Percentiles rank a stretch among this genome's conserved stretches.
These are phyloP conservation scores for Aspergillus funiculosus DNA, from an alignment of 495 filamentous ascomycete species.

Conservation along the genomic window DNA sequence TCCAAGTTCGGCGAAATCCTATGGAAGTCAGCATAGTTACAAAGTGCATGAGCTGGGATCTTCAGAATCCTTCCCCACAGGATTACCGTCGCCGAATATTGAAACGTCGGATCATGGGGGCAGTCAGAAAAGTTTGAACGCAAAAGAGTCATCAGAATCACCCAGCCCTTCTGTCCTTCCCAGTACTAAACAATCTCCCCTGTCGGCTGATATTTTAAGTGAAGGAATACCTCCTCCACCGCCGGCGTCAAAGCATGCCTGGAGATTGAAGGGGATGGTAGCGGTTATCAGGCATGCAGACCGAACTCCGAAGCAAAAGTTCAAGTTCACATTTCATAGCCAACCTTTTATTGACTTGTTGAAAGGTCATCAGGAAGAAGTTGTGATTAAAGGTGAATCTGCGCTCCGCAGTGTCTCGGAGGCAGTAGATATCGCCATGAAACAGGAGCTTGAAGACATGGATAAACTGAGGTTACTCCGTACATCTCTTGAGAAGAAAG, in stretches of 20 bases:
- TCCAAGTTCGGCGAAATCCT: slow-evolving; percentile 58
- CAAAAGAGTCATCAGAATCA: slow-evolving; percentile 24
- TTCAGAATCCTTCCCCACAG: slow-evolving; percentile 40
- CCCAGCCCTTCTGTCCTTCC: slow-evolving; percentile 25
- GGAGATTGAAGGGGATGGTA: slow-evolving; percentile 98
- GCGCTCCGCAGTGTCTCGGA: slow-evolving; percentile 83
- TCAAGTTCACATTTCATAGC: slow-evolving; percentile 98
- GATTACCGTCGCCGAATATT: slow-evolving; percentile 48
- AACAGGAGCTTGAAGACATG: slow-evolving; percentile 72
- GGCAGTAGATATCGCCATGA: slow-evolving; percentile 73
- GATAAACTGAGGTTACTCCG: slow-evolving; percentile 78
- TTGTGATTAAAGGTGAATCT: slow-evolving; percentile 84
- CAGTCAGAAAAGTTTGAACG: slow-evolving; percentile 16
- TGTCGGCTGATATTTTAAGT: slow-evolving; percentile 26
- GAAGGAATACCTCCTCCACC: slow-evolving; percentile 49
- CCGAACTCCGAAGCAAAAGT: slow-evolving; percentile 96
- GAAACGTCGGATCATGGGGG: slow-evolving; percentile 30
- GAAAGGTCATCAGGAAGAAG: slow-evolving; percentile 92
- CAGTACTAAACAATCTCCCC: slow-evolving; percentile 28
- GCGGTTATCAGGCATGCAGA: slow-evolving; percentile 94
- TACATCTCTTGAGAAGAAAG: slow-evolving; percentile 84
- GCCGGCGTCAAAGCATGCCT: slow-evolving; percentile 87
- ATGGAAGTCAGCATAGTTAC: slow-evolving; percentile 41
- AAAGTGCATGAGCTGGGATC: slow-evolving; percentile 32
- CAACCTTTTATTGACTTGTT: slow-evolving; percentile 92